phyloP scores from a whole-genome alignment of 1,284 basidiomycete species.

The Mycocalia duriaeana region DNA sequence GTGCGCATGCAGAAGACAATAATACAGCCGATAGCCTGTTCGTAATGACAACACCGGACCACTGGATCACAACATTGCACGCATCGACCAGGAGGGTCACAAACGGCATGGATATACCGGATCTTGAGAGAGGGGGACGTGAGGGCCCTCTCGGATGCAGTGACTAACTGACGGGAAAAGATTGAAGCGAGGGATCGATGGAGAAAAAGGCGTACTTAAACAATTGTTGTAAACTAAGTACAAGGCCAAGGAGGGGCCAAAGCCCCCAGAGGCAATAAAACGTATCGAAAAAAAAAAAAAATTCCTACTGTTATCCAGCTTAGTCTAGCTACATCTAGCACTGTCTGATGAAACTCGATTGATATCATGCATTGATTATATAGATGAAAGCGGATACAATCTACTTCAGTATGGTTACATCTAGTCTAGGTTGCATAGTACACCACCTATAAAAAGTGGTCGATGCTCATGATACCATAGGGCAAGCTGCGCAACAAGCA shows the following conservation, averaged over 20 bases:
- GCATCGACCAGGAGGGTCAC: background rate
- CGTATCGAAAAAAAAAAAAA: background rate
- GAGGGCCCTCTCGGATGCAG: constrained; percentile 7
- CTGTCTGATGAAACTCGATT: no score
- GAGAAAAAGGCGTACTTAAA: background rate
- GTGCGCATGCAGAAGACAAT: background rate
- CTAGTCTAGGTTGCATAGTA: no score
- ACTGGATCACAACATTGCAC: background rate
- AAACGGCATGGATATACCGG: background rate
- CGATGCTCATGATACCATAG: no score
- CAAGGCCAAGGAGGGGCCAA: background rate
- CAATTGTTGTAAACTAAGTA: background rate
- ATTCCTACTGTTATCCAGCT: no score
- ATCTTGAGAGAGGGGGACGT: background rate
- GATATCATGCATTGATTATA: no score
- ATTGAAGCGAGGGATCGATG: background rate
- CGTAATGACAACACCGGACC: background rate
- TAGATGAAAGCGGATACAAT: no score
- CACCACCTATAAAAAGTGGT: no score
- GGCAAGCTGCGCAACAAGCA: no score
- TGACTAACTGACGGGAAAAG: constrained; percentile 19
- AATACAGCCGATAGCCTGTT: no score
- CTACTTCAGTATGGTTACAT: no score
- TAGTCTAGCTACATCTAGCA: no score
- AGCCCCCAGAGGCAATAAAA: background rate